A percentile compares a stretch with the other conserved stretches of the same genome.
These are phyloP conservation scores for Fusarium lateritium DNA, from an alignment of 2,329 filamentous ascomycete species.

Conservation along the genomic window DNA sequence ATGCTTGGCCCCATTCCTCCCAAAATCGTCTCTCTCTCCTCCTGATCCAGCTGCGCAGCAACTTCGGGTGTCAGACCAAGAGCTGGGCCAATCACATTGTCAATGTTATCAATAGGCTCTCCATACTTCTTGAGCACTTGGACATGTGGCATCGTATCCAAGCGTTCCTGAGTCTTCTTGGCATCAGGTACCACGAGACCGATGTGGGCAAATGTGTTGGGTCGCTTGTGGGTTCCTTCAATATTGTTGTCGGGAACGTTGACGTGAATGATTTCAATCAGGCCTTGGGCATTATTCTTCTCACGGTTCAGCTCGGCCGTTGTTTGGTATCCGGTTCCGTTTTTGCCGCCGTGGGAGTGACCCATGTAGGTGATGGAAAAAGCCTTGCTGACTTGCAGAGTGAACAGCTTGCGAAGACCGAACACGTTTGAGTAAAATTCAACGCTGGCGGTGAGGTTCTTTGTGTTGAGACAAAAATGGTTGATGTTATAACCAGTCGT, in stretches of 20 bases:
- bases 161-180: background rate
- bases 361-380: conserved; percentile 11
- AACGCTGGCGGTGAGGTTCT: conserved; percentile 13
- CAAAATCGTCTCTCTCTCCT: conserved; percentile 9
- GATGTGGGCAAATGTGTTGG: conserved; percentile 10
- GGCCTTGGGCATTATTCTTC: conserved; percentile 17
- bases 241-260: background rate
- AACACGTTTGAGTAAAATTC: conserved; percentile 15
- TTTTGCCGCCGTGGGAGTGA: conserved; percentile 4
- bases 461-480: conserved; percentile 4
- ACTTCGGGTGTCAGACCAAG: background rate
- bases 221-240: conserved; percentile 4
- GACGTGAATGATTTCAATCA: conserved; percentile 1
- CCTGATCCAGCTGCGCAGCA: conserved; percentile 1
- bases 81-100: conserved; percentile 5
- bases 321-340: conserved; percentile 14
- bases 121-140: conserved; percentile 7
- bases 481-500: conserved; percentile 12
- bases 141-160: conserved; percentile 8
- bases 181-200: conserved; percentile 12
- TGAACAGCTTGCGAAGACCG: conserved; percentile 11
- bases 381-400: background rate
- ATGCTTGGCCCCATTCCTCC: background rate
- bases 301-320: conserved; percentile 6
- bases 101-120: conserved; percentile 1